phyloP scores from a whole-genome alignment of 768 basidiomycete species.

The Grammothele lineata region DNA sequence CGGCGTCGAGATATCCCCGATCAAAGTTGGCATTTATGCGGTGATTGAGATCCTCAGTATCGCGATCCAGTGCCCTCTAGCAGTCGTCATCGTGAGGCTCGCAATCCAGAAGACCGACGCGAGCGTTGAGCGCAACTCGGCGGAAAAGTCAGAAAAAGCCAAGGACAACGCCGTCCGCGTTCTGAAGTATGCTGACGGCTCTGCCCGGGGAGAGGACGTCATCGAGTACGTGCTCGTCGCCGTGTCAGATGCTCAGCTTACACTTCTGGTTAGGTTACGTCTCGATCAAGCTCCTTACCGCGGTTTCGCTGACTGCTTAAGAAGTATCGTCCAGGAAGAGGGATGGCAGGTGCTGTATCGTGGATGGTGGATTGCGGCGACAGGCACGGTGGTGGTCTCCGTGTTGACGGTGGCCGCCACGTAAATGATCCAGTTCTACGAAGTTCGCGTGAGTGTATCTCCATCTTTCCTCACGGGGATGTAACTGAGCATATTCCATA shows the following conservation, averaged over 20 bases:
- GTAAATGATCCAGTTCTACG: too few relatives aligned
- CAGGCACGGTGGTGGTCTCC: constrained; percentile 54
- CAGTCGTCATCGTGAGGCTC: constrained; percentile 73
- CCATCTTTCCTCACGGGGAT: too few relatives aligned
- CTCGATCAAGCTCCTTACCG: constrained; percentile 76
- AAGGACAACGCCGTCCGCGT: constrained; percentile 52
- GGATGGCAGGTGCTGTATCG: constrained; percentile 71
- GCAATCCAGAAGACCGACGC: constrained; percentile 85
- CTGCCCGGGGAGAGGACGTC: constrained; percentile 77
- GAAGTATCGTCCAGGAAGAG: constrained; percentile 76
- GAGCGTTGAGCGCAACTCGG: constrained; percentile 67
- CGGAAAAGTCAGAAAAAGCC: constrained; percentile 67
- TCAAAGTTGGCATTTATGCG: constrained; percentile 54
- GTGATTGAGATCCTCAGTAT: constrained; percentile 54
- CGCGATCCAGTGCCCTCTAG: constrained; percentile 63
- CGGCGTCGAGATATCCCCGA: constrained; percentile 35
- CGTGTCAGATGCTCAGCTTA: neutral
- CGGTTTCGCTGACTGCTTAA: constrained; percentile 70
- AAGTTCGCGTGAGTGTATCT: too few relatives aligned
- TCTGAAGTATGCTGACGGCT: constrained; percentile 65
- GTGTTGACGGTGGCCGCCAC: constrained; percentile 40
- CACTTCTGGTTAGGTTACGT: constrained; percentile 46
- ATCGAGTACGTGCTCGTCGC: constrained; percentile 58
- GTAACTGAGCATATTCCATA: too few relatives aligned
- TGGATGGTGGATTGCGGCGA: constrained; percentile 83